Evolutionary conservation across 768 basidiomycete genomes (phyloP), one percentile per base, ranked within the genome.

Genomic region (Cubamyces lactineus): DNA sequence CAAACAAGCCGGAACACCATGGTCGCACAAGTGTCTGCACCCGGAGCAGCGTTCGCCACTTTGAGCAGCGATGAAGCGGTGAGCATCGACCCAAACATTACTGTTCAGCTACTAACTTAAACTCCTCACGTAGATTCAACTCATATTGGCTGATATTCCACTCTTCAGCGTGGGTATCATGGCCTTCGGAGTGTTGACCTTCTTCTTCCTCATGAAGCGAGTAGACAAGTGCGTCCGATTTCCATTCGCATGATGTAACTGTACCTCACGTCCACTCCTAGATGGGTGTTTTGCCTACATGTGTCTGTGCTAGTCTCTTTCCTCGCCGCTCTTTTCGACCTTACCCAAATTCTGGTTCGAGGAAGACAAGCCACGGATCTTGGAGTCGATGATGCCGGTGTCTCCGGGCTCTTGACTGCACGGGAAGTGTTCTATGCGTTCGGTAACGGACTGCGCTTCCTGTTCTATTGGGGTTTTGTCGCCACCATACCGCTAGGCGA

Each of bases 401-500:
- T 79, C 42, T 28, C 49, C 8, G 78, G 74, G 15, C 76, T 86
- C 40, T 73, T 83, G 34, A 78, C 76, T 53, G 73, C 82, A 5
- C 84, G 89, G 40, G 91, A 91, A 70, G 74, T 86, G 28, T 75
- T 81, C 51, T 77, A 86, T 61, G 77, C 85, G 12, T 66, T 89
- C 21, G 83, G 88, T 11, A 70, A 82, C 45, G 86, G 85, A 5
- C 74, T 84, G 45, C 80, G 86, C 40, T 85, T 85, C 68, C 69
- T 91, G 16, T 91, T 86, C 68, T 85, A 85, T 63, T 92, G 91
- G 91, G 74, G 74, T 41, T 83, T 86, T 61, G 85, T 87, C 43
- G 80, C 84, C 16, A 78, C 79, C 59, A 79, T 85, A 51, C 86
- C 88, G n/a, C 72, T 71, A 38, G 78, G 74, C 61, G 84, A 82